These are phyloP conservation scores for Aleurites moluccanus DNA, from an alignment of 441 rosid species.

Conservation along the genomic window DNA sequence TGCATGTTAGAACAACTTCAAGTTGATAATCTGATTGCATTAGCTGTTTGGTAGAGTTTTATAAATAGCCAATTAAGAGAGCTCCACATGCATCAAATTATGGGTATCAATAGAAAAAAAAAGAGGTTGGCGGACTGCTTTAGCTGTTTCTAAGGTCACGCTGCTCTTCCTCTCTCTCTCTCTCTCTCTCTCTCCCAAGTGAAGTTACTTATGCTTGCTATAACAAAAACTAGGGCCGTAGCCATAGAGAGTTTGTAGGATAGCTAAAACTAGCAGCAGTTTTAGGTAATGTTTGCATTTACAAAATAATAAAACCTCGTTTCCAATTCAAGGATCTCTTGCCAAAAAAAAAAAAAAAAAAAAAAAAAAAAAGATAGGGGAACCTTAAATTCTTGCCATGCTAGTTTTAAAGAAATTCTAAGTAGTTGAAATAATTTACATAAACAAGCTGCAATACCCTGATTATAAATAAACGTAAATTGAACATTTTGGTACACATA, in stretches of 20 bases:
- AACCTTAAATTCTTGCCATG: not conserved
- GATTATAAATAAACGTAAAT: not conserved
- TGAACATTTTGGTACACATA: not conserved
- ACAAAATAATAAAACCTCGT: not conserved
- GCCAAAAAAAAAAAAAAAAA: too few species aligned
- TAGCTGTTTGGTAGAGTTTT: not conserved
- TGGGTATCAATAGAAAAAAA: not conserved
- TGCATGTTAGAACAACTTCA: not conserved
- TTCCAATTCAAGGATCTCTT: not conserved
- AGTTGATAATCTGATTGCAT: not conserved
- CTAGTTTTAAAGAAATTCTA: not conserved
- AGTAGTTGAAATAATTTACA: not conserved
- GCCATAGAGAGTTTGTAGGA: not conserved
- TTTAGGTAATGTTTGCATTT: not conserved
- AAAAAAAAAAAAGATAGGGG: too few species aligned
- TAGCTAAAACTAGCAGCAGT: not conserved
- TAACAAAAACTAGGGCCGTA: not conserved
- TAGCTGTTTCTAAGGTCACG: not conserved
- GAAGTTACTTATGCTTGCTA: not conserved
- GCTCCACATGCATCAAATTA: not conserved
- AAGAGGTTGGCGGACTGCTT: not conserved
- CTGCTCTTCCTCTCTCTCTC: not conserved
- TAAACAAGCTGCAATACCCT: not conserved
- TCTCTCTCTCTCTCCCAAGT: not conserved
- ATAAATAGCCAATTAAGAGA: not conserved